These are phyloP conservation scores for Yarrowia sp. DNA, from an alignment of 805 yeast species.

Conservation along the genomic window DNA sequence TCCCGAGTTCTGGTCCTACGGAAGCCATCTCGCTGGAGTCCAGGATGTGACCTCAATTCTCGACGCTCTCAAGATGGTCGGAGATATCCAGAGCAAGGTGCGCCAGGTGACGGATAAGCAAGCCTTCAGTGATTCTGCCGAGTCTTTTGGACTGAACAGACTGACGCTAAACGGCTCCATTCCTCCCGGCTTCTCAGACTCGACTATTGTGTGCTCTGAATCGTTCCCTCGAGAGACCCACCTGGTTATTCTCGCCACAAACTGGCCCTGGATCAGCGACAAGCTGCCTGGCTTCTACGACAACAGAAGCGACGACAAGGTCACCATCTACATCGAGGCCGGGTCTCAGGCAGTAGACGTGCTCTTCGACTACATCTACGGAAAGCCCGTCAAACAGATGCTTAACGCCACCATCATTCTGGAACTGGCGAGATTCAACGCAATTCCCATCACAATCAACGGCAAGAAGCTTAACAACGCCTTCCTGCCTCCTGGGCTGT, in stretches of 20 bases:
- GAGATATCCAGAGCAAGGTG: constrained; percentile 1
- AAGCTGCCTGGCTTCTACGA: background rate
- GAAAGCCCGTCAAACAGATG: background rate
- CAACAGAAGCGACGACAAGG: background rate
- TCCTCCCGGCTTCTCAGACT: background rate
- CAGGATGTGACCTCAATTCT: background rate
- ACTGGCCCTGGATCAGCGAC: constrained; percentile 21
- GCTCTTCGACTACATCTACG: background rate
- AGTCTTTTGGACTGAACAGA: background rate
- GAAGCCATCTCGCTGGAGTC: background rate
- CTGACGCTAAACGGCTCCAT: background rate
- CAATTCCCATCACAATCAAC: background rate
- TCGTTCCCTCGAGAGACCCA: background rate
- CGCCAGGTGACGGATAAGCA: background rate
- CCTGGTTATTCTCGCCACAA: background rate
- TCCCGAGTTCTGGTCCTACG: constrained; percentile 17
- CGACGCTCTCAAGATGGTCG: constrained; percentile 8
- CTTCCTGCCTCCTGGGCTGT: constrained; percentile 3
- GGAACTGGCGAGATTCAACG: background rate
- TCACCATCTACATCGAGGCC: background rate
- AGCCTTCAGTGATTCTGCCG: background rate
- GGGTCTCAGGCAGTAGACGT: constrained; percentile 2
- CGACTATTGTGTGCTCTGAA: background rate
- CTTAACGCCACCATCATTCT: background rate
- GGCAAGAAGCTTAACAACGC: background rate